These are phyloP conservation scores for Westerdykella ornata DNA, from an alignment of 2,329 filamentous ascomycete genomes.

Conservation along the genomic window DNA sequence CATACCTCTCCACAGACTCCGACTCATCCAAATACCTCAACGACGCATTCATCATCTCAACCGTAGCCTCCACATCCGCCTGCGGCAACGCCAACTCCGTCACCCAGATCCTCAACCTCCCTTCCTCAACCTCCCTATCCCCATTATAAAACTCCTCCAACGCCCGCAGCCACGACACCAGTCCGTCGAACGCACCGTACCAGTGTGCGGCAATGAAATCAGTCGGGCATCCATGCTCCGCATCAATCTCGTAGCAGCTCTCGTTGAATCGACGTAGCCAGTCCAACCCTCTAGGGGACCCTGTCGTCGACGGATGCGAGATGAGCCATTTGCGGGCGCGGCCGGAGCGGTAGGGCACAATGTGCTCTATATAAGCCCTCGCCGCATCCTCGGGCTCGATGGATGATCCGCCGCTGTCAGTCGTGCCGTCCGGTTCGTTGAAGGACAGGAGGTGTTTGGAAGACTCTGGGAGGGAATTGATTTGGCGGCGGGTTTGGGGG, in stretches of 20 bases:
- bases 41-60: constrained; percentile 64
- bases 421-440: constrained; percentile 68
- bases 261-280: constrained; percentile 65
- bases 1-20: constrained; percentile 39
- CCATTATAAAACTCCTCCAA: constrained; percentile 46
- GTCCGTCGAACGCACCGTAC: constrained; percentile 61
- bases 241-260: constrained; percentile 44
- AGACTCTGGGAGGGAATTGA: constrained; percentile 52
- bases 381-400: constrained; percentile 59
- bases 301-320: constrained; percentile 63
- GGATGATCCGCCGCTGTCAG: constrained; percentile 55
- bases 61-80: constrained; percentile 50
- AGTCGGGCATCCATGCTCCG: constrained; percentile 40
- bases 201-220: constrained; percentile 50
- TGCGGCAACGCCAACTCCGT: constrained; percentile 66
- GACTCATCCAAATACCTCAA: constrained; percentile 61
- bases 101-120: constrained; percentile 56
- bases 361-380: constrained; percentile 62
- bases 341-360: constrained; percentile 58
- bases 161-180: constrained; percentile 60
- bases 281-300: constrained; percentile 52
- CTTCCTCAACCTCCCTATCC: constrained; percentile 44
- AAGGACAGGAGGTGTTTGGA: constrained; percentile 64
- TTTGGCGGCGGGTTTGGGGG: constrained; percentile 51
- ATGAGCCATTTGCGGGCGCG: constrained; percentile 56